phyloP scores from a whole-genome alignment of 108 stramenopile species.

The Bacterosira constricta region DNA sequence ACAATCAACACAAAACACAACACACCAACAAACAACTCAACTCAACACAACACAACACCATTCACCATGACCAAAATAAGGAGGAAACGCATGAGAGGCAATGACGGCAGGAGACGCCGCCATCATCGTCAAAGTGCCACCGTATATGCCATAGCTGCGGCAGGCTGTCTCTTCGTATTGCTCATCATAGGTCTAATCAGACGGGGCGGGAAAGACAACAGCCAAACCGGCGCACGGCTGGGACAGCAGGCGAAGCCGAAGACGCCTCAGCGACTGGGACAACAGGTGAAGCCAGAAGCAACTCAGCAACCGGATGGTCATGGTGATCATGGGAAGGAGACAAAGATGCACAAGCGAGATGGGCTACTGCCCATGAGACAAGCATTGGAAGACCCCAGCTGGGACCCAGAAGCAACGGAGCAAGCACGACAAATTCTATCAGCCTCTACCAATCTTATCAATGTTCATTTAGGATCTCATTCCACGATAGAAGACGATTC shows the following conservation, averaged over 20 bases:
- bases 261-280: background rate
- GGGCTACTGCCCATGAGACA: conserved; percentile 20
- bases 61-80: conserved; percentile 10
- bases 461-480: conserved; percentile 9
- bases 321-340: background rate
- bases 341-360: background rate
- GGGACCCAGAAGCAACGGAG: background rate
- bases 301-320: too few relatives aligned
- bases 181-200: background rate
- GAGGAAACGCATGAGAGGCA: conserved; percentile 11
- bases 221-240: background rate
- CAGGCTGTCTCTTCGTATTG: background rate
- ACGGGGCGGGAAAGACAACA: background rate
- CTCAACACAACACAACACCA: too few relatives aligned
- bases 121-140: background rate
- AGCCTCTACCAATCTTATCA: conserved; percentile 25
- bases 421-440: conserved; percentile 28
- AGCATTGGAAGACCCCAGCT: conserved; percentile 30
- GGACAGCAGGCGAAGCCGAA: conserved; percentile 5
- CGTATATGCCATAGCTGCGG: background rate
- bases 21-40: too few relatives aligned
- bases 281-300: too few relatives aligned
- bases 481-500: conserved; percentile 12
- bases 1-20: too few relatives aligned
- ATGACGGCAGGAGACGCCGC: conserved; percentile 20